A percentile compares a stretch with the other conserved stretches of the same genome.
These are phyloP conservation scores for Diddensiella transvaalensis DNA, from an alignment of 805 yeast genomes.

Conservation along the genomic window DNA sequence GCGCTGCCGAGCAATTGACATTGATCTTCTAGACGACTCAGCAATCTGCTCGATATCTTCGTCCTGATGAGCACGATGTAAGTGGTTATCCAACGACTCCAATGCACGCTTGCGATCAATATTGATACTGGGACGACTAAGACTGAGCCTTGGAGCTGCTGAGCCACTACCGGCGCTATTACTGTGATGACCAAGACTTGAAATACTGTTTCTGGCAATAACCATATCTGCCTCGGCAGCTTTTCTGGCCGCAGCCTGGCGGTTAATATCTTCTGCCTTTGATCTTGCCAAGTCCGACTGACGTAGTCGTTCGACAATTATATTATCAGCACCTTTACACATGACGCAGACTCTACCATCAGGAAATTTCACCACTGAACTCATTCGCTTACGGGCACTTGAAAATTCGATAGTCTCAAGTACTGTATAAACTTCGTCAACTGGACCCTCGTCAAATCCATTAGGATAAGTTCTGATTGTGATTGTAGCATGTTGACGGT, in stretches of 20 bases:
- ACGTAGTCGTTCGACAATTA: constrained; percentile 71
- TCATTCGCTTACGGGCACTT: constrained; percentile 90
- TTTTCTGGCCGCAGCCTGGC: constrained; percentile 58
- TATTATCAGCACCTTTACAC: constrained; percentile 95
- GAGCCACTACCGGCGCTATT: too few relatives aligned
- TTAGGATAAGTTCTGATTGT: constrained; percentile 76
- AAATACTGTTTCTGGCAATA: constrained; percentile 49
- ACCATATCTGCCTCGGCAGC: constrained; percentile 68
- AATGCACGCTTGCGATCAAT: constrained; percentile 27
- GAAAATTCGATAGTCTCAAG: constrained; percentile 82
- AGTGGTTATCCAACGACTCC: constrained; percentile 27
- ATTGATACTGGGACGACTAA: constrained; percentile 27
- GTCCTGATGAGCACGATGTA: constrained; percentile 25
- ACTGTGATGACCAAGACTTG: constrained; percentile 38
- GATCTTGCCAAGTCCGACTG: constrained; percentile 53
- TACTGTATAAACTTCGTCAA: constrained; percentile 65
- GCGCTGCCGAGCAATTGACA: constrained; percentile 25
- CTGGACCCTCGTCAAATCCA: constrained; percentile 67
- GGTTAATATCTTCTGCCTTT: constrained; percentile 63
- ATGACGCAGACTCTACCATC: constrained; percentile 69
- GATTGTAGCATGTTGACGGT: constrained; percentile 57
- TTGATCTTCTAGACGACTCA: constrained; percentile 26
- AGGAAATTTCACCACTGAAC: constrained; percentile 75
- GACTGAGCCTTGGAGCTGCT: constrained; percentile 16
- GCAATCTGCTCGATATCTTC: constrained; percentile 30